Base-by-base conservation (phyloP, 1,139 yeast species). In the Diutina siamensis region DNA sequence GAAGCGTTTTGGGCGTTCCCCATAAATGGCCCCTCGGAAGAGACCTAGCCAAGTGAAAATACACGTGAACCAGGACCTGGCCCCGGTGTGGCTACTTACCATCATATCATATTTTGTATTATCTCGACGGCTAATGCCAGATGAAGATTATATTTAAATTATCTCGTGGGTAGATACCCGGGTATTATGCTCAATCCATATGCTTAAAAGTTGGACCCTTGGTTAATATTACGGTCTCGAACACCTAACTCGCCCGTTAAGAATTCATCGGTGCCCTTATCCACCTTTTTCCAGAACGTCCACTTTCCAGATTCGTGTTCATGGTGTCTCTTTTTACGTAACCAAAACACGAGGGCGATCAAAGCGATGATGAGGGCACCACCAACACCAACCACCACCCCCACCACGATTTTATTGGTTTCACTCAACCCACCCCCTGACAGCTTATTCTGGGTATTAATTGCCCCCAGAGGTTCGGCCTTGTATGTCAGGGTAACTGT, bases 191-290 rank as follows among this genome's bases (percentile, higher is more conserved):
- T 25, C 10, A 31, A 7, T 9, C 34, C 4, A 4, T 10, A 10
- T 8, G 15, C 34, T 17, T 76, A 59, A 60, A 72, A 49, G 73
- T 69, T 52, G 67, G 84, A 50, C 57, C 71, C 59, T 56, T 60
- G 81, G 55, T 72, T 69, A 46, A 68, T 64, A 48, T 59, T 59
- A 49, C 74, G 58, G 49, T 81, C 67, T 48, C 70, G 63, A 25
- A 68, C 71, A 8, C 86, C 68, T 53, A 85, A 74, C 49, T 68
- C 70, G 21, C 80, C 78, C 19, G 85, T 83, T 47, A 80, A 68
- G 45, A 74, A 65, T 56, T 85, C 74, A 44, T 62, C 61, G 44
- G 62, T 62, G 44, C 66, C 67, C 58, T 71, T 70, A 52, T 68
- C 75, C 48, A 65, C 67, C 61, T 68, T 69, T 56, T 74, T 64